phyloP scores from a whole-genome alignment of 148 eudicot species.

The Cornus controversa region DNA sequence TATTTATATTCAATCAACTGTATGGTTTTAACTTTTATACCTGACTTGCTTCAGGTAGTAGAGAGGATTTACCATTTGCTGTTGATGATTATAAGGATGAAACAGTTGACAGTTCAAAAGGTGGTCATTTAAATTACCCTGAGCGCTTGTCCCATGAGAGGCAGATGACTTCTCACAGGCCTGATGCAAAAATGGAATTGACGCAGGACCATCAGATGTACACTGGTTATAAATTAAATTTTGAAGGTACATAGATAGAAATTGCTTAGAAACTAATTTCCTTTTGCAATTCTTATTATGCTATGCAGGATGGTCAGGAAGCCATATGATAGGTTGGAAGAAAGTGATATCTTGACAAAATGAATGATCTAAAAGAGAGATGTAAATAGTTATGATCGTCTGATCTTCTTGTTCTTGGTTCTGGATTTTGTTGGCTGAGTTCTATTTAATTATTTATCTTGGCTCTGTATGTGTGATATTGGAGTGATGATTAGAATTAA shows the following conservation, averaged over 20 bases:
- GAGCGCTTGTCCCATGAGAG: slow-evolving; percentile 38
- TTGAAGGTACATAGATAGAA: slow-evolving; percentile 39
- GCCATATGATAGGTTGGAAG: not conserved
- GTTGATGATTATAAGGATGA: slow-evolving; percentile 51
- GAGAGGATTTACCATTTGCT: slow-evolving; percentile 58
- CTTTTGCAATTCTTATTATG: not conserved
- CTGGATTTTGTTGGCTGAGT: not conserved
- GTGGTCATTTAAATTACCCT: slow-evolving; percentile 20
- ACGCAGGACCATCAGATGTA: slow-evolving; percentile 31
- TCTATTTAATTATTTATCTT: slow-evolving; percentile 6
- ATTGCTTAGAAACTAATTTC: not conserved
- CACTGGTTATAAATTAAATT: slow-evolving; percentile 31
- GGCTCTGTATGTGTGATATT: not conserved
- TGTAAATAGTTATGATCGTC: not conserved
- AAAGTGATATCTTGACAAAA: not conserved
- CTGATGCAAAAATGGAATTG: slow-evolving; percentile 29
- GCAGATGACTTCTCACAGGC: slow-evolving; percentile 33
- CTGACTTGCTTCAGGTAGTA: slow-evolving; percentile 47
- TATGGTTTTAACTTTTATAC: slow-evolving; percentile 14
- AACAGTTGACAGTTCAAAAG: slow-evolving; percentile 34
- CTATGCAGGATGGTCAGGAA: not conserved
- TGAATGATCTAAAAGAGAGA: too few species aligned
- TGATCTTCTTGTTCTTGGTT: not conserved
- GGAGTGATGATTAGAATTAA: not conserved
- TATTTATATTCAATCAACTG: not conserved